phyloP scores from a whole-genome alignment of 2,329 filamentous ascomycete species.

The Whalleya microplaca region DNA sequence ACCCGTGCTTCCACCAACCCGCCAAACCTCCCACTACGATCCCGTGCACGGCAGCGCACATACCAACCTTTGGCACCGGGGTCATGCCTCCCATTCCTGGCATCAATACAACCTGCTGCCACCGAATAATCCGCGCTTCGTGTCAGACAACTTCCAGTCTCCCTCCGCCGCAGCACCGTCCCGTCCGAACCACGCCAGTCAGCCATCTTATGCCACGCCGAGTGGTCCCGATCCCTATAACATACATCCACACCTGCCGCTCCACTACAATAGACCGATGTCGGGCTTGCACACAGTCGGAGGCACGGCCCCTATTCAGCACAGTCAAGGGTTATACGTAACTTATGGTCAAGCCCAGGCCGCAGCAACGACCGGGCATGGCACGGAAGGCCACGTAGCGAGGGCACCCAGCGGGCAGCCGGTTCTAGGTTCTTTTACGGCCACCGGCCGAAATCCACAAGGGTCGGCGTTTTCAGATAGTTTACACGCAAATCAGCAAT shows the following conservation, averaged over 20 bases:
- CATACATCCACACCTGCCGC: conserved; percentile 3
- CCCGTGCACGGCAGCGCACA: conserved; percentile 24
- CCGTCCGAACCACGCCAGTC: conserved; percentile 13
- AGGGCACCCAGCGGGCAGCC: conserved; percentile 14
- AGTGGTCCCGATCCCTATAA: conserved; percentile 9
- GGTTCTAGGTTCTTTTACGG: conserved; percentile 9
- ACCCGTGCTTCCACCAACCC: conserved; percentile 16
- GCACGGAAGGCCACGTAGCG: conserved; percentile 1
- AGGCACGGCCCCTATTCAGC: conserved; percentile 27
- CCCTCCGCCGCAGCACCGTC: conserved; percentile 8
- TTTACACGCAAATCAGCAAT: conserved; percentile 14
- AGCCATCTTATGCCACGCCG: conserved; percentile 11
- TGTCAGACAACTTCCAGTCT: conserved; percentile 9
- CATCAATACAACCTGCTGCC: neutral
- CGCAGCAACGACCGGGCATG: conserved; percentile 6
- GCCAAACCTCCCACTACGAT: conserved; percentile 29
- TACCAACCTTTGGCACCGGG: conserved; percentile 6
- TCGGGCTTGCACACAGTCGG: conserved; percentile 26
- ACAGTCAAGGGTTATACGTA: conserved; percentile 23
- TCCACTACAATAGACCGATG: conserved; percentile 16
- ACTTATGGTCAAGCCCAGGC: conserved; percentile 10
- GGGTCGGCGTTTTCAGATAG: conserved; percentile 8
- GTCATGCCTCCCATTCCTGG: conserved; percentile 7
- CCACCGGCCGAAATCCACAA: conserved; percentile 11
- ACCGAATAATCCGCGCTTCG: conserved; percentile 6